phyloP scores from a whole-genome alignment of 257 asterid species.

The Petunia axillaris region DNA sequence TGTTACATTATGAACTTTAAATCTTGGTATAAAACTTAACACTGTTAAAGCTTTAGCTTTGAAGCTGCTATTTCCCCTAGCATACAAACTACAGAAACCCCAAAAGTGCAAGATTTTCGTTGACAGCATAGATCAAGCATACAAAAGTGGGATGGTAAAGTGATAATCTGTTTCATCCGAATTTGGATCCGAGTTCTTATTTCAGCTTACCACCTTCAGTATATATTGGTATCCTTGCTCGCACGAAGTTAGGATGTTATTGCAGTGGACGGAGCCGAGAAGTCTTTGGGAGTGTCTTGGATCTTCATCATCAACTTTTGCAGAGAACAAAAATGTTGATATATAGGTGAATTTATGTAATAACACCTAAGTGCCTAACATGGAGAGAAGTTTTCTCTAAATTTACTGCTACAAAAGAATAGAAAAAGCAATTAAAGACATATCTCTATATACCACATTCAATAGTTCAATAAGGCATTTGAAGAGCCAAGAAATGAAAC shows the following conservation, averaged over 20 bases:
- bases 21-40: neutral
- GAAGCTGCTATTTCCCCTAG: neutral
- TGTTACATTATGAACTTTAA: neutral
- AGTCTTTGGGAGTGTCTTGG: neutral
- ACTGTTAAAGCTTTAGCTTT: neutral
- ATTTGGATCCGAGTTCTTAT: neutral
- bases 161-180: neutral
- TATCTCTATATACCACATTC: neutral
- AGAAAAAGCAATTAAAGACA: neutral
- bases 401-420: neutral
- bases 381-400: neutral
- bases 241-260: neutral
- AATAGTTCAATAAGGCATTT: neutral
- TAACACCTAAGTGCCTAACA: neutral
- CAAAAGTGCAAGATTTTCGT: neutral
- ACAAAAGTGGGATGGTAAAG: neutral
- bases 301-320: neutral
- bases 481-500: conserved; percentile 17
- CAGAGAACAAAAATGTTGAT: neutral
- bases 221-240: neutral
- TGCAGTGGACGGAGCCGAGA: neutral
- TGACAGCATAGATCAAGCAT: neutral
- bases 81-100: neutral
- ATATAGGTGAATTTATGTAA: neutral
- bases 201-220: neutral